Evolutionary conservation across 2,329 filamentous ascomycete genomes (phyloP).

Genomic region (Emmonsiellopsis sp.): DNA sequence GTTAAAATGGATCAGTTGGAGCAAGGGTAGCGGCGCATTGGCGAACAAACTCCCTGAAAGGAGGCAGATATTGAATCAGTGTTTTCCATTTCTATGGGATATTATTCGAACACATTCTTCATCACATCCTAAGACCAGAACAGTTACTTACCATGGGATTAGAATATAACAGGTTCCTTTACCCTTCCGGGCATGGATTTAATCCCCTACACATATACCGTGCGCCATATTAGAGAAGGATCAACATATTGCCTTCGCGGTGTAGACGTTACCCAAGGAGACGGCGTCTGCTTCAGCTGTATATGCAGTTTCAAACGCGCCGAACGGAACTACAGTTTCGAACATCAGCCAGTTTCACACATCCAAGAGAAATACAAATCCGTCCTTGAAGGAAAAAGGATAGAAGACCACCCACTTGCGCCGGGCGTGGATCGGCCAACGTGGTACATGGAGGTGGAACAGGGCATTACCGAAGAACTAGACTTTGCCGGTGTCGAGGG

Average conservation of each 20-base stretch:
- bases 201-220: conserved; percentile 43
- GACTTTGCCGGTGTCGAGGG: conserved; percentile 38
- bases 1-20: too few relatives aligned
- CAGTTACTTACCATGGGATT: not conserved
- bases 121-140: not conserved
- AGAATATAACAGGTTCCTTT: conserved; percentile 48
- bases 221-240: conserved; percentile 44
- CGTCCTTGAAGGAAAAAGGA: conserved; percentile 20
- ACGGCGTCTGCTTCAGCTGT: conserved; percentile 43
- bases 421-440: conserved; percentile 29
- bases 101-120: too few relatives aligned
- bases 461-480: conserved; percentile 19
- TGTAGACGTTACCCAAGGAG: conserved; percentile 43
- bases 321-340: conserved; percentile 23
- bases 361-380: conserved; percentile 22
- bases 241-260: conserved; percentile 44
- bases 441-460: conserved; percentile 23
- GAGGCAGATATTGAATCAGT: too few relatives aligned
- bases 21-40: too few relatives aligned
- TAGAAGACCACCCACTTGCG: conserved; percentile 24
- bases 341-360: conserved; percentile 22
- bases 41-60: too few relatives aligned
- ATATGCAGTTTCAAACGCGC: conserved; percentile 45
- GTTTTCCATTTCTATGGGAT: too few relatives aligned
- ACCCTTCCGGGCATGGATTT: conserved; percentile 38